These are phyloP conservation scores for Cnidoscolus chayamansa DNA, from an alignment of 441 rosid genomes.

Conservation along the genomic window DNA sequence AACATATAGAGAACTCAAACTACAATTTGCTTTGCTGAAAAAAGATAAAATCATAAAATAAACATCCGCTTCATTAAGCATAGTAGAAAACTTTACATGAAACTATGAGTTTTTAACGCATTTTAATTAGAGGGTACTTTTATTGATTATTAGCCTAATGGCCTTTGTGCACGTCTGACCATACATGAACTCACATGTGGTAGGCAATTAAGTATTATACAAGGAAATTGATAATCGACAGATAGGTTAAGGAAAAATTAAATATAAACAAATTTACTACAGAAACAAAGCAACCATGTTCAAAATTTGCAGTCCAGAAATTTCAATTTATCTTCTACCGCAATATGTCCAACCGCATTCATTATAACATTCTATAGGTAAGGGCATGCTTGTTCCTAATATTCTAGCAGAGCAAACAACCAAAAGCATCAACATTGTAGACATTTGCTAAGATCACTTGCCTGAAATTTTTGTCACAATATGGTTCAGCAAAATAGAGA, in stretches of 20 bases:
- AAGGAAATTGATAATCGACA: background rate
- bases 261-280: background rate
- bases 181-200: background rate
- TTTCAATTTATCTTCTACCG: background rate
- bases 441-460: conserved; percentile 10
- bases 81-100: background rate
- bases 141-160: background rate
- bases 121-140: background rate
- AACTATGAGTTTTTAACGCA: background rate
- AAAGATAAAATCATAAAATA: background rate
- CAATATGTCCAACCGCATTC: background rate
- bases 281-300: background rate
- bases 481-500: conserved; percentile 36
- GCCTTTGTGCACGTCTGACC: background rate
- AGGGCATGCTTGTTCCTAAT: background rate
- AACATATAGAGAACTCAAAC: background rate
- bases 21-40: background rate
- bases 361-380: background rate
- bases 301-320: background rate
- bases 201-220: background rate
- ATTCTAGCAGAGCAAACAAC: conserved; percentile 5
- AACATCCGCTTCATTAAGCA: background rate
- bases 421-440: background rate
- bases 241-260: background rate
- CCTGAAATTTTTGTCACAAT: conserved; percentile 37